Percentiles rank a stretch among this genome's conserved stretches.
These are phyloP conservation scores for Endocalyx cinctus DNA, from an alignment of 2,329 filamentous ascomycete species.

Conservation along the genomic window DNA sequence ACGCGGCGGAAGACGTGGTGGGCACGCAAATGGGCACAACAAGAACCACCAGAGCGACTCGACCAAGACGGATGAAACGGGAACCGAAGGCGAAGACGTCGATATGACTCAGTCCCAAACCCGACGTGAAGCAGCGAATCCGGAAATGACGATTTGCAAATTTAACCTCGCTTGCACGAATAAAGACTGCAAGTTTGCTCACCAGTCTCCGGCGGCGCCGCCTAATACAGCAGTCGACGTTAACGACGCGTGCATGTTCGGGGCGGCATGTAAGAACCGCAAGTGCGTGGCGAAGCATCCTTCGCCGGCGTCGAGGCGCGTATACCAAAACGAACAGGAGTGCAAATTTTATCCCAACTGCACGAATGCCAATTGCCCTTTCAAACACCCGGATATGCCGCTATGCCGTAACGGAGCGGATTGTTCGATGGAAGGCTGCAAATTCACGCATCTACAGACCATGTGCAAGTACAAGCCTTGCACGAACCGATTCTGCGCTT, in stretches of 20 bases:
- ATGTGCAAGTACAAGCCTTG: constrained; percentile 91
- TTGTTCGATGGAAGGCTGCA: constrained; percentile 77
- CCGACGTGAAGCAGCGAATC: constrained; percentile 50
- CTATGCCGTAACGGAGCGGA: constrained; percentile 88
- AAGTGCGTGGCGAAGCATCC: constrained; percentile 93
- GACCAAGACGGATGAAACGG: constrained; percentile 30
- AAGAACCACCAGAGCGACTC: constrained; percentile 25
- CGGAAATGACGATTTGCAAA: constrained; percentile 73
- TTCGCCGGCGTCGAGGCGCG: constrained; percentile 74
- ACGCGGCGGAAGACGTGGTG: constrained; percentile 46
- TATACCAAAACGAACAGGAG: constrained; percentile 77
- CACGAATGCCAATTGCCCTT: constrained; percentile 80
- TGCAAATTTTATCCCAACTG: constrained; percentile 93
- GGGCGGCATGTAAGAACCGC: constrained; percentile 88
- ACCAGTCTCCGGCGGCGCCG: constrained; percentile 87
- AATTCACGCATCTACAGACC: constrained; percentile 81
- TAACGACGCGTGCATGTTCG: constrained; percentile 75
- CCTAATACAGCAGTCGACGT: constrained; percentile 74
- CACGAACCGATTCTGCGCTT: constrained; percentile 80
- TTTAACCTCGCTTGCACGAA: constrained; percentile 88
- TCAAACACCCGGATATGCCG: constrained; percentile 82
- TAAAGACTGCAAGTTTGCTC: constrained; percentile 84
- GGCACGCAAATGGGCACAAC: constrained; percentile 37
- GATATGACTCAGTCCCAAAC: constrained; percentile 57
- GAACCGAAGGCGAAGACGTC: constrained; percentile 52